Conservation (phyloP, 306 rosid species). For the Alnus rubra region DNA sequence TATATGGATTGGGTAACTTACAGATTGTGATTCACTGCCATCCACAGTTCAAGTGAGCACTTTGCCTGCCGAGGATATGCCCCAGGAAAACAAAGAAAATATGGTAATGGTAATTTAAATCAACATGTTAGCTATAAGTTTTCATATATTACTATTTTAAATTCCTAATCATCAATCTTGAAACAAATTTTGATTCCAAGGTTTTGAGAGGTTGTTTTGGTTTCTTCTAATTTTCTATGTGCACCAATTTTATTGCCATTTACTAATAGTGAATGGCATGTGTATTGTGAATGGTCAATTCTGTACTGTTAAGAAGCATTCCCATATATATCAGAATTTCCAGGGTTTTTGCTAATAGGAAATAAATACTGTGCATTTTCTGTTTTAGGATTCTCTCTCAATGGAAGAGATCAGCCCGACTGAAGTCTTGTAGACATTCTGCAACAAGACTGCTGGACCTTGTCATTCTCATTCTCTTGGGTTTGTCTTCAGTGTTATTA, state of each 20-base stretch:
- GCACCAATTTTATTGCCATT: too few species aligned
- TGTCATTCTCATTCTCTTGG: conserved; percentile 35
- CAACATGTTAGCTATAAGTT: not conserved
- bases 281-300: too few species aligned
- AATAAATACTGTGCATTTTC: not conserved
- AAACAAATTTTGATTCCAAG: not conserved
- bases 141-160: not conserved
- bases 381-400: conserved; percentile 46
- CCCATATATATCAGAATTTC: too few species aligned
- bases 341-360: not conserved
- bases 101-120: conserved; percentile 36
- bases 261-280: too few species aligned
- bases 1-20: conserved; percentile 13
- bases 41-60: conserved; percentile 43
- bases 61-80: conserved; percentile 36
- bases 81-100: conserved; percentile 66
- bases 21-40: conserved; percentile 1
- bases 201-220: not conserved
- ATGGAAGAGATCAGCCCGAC: conserved; percentile 36
- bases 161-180: not conserved
- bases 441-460: conserved; percentile 7
- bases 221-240: too few species aligned
- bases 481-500: conserved; percentile 43
- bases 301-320: not conserved
- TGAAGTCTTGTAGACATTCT: conserved; percentile 37